Base-by-base conservation (phyloP, 2,329 filamentous ascomycete species). In the Rugonectria rugulosa region DNA sequence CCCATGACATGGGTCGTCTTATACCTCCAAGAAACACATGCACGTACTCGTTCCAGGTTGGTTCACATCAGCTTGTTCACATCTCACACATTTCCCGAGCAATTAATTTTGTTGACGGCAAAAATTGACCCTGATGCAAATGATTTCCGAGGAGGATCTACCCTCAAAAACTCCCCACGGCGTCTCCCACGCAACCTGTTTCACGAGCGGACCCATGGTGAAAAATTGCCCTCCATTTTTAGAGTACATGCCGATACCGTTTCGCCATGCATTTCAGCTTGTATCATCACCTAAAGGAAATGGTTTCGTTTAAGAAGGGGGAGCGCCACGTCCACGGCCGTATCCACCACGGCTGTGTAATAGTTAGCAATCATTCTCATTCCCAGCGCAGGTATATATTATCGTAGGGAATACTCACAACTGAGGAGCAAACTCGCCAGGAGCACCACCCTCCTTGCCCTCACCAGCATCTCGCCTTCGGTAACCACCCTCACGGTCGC, bases 381-480 rank as follows among this genome's bases (percentile, higher is more conserved):
- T 31, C n/a, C 15, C 15, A 3, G n/a, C n/a, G n/a, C n/a, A n/a
- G n/a, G 14, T 17, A 31, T 27, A 55, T 23, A 31, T 15, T 31
- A 42, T 15, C 12, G 17, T 9, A 52, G 61, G 40, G 51, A 59
- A 70, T 49, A 79, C 85, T 87, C 80, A 89, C 88, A 97, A 97
- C 79, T 89, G 87, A 76, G 92, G 92, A 81, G 89, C 88, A 79
- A 95, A 97, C 80, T 92, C 91, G 81, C 91, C 90, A 74, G 92
- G 90, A 77, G 92, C 91, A 84, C 88, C 91, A 73, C 91, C 91
- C 83, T 96, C 92, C 88, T 96, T 96, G 78, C 88, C 85, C 78
- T 89, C 88, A 74, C 88, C 89, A 80, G 87, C 88, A 74, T 96
- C 92, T 75, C 93, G 90, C 80, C 93, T 88, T 80, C 93, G 86